A percentile compares a stretch with the other conserved stretches of the same genome.
Evolutionary conservation across 179 eudicot genomes (phyloP).

Genomic region (Spergularia azorica): DNA sequence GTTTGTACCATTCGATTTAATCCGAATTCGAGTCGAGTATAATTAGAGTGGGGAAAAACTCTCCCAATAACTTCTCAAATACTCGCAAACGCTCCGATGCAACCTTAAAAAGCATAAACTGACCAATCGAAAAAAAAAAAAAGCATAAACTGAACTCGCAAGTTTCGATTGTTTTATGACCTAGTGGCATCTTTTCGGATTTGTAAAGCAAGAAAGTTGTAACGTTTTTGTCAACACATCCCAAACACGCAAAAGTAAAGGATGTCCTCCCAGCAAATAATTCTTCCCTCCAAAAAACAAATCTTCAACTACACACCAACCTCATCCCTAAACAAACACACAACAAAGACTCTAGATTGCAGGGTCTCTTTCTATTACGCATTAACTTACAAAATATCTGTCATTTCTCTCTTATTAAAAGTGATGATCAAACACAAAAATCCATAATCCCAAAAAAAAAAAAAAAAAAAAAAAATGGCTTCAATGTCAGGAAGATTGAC

Average conservation of each 20-base stretch:
- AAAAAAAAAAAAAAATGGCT: background rate
- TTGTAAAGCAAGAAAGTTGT: conserved; percentile 20
- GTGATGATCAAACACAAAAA: conserved; percentile 13
- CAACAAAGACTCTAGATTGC: background rate
- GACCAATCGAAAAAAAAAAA: too few species aligned
- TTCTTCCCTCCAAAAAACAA: conserved; percentile 13
- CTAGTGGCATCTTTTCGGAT: conserved; percentile 21
- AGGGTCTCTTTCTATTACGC: conserved; percentile 19
- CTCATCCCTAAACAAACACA: background rate
- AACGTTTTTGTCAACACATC: conserved; percentile 35
- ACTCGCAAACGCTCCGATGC: too few species aligned
- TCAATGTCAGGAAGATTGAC: conserved; percentile 19
- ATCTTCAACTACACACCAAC: conserved; percentile 4
- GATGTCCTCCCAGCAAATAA: conserved; percentile 19
- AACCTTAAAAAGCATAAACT: background rate
- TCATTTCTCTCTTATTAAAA: background rate
- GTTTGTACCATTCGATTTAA: too few species aligned
- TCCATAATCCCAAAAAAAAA: background rate
- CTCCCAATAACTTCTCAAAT: too few species aligned
- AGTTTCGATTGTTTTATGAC: background rate
- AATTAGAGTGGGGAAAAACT: too few species aligned
- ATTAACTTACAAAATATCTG: background rate
- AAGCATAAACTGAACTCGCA: background rate
- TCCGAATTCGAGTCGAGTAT: too few species aligned
- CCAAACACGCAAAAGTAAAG: conserved; percentile 35